phyloP scores from a whole-genome alignment of 768 basidiomycete genomes.

The Leccinum imitatum region DNA sequence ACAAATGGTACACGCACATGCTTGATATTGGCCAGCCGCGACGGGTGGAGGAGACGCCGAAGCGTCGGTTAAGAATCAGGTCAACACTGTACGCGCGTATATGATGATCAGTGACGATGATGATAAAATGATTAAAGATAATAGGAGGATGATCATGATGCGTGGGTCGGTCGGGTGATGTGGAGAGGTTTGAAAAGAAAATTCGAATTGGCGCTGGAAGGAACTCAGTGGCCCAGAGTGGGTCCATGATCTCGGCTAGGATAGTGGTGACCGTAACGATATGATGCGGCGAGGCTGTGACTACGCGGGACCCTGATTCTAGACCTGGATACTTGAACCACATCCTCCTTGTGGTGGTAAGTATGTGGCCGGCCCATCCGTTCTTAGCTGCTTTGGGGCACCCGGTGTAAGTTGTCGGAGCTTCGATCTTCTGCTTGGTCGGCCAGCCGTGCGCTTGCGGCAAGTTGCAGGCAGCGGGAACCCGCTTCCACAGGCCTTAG shows the following conservation, averaged over 20 bases:
- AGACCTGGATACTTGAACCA: not conserved
- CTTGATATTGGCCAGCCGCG: not conserved
- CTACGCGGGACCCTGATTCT: not conserved
- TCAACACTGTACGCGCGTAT: not conserved
- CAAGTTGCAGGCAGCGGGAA: not conserved
- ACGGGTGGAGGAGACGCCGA: not conserved
- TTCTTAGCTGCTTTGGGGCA: not conserved
- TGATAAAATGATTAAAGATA: not conserved
- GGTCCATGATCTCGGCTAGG: not conserved
- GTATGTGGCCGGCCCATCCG: not conserved
- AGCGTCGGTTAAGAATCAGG: not conserved
- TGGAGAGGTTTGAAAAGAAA: not conserved
- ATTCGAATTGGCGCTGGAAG: not conserved
- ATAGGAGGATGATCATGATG: not conserved
- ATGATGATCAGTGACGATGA: not conserved
- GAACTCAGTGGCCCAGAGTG: not conserved
- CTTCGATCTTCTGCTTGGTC: not conserved
- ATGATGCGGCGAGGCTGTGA: not conserved
- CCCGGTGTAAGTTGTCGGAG: not conserved
- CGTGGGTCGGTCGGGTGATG: not conserved
- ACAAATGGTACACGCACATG: not conserved
- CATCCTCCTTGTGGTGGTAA: not conserved
- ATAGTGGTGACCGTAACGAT: not conserved
- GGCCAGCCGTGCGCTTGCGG: not conserved
- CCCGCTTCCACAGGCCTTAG: not conserved